phyloP scores from a whole-genome alignment of 1,139 yeast species.

The Yamadazyma dushanensis region DNA sequence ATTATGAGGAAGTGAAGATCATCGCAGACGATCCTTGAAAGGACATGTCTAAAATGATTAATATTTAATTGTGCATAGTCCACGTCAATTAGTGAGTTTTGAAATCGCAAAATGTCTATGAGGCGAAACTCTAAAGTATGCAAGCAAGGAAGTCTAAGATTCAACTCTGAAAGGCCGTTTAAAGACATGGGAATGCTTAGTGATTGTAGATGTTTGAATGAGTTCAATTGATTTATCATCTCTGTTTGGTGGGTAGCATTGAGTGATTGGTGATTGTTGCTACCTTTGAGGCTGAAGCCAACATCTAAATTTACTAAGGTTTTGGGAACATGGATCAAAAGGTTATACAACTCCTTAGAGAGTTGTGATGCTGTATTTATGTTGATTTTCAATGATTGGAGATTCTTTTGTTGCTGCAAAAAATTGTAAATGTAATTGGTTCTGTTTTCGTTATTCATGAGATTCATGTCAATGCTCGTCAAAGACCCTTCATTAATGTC shows the following conservation, averaged over 20 bases:
- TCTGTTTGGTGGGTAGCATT: slow-evolving; percentile 5
- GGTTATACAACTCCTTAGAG: slow-evolving; percentile 12
- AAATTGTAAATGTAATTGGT: slow-evolving; percentile 17
- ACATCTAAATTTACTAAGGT: slow-evolving; percentile 7
- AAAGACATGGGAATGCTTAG: slow-evolving; percentile 36
- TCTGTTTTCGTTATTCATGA: slow-evolving; percentile 20
- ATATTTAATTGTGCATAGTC: slow-evolving; percentile 7
- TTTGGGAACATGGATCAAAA: slow-evolving; percentile 9
- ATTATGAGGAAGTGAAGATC: slow-evolving; percentile 5
- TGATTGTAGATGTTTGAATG: slow-evolving; percentile 6
- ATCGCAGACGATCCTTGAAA: slow-evolving; percentile 1
- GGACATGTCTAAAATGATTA: slow-evolving; percentile 3
- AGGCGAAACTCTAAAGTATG: slow-evolving; percentile 8
- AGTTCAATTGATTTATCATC: slow-evolving; percentile 5
- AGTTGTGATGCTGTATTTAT: slow-evolving; percentile 18
- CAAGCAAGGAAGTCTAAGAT: slow-evolving; percentile 6
- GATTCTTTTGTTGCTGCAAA: slow-evolving; percentile 8
- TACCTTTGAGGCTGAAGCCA: slow-evolving; percentile 7
- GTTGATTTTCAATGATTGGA: slow-evolving; percentile 17
- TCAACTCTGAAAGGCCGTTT: slow-evolving; percentile 30
- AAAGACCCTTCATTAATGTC: slow-evolving; percentile 14
- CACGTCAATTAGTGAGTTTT: slow-evolving; percentile 10
- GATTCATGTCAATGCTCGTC: slow-evolving; percentile 16
- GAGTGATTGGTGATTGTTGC: slow-evolving; percentile 5
- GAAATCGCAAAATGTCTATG: slow-evolving; percentile 9